phyloP scores from a whole-genome alignment of 169 alveolate genomes.

The Plasmodium malariae region DNA sequence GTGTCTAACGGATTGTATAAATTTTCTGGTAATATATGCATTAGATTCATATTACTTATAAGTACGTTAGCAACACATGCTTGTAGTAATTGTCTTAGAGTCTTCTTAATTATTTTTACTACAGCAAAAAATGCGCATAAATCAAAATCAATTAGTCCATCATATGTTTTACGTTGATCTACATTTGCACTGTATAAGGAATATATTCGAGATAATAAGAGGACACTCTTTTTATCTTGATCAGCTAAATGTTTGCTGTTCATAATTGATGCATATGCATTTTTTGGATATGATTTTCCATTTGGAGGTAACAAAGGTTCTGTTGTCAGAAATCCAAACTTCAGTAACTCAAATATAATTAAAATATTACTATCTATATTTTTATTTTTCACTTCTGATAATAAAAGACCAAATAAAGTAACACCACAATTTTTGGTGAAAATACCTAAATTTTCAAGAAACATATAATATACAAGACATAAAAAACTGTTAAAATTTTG shows the following conservation, averaged over 20 bases:
- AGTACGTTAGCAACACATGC: slow-evolving; percentile 81
- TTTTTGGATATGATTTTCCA: slow-evolving; percentile 78
- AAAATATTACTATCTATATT: slow-evolving; percentile 77
- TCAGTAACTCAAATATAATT: slow-evolving; percentile 81
- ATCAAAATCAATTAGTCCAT: slow-evolving; percentile 78
- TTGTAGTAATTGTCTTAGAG: slow-evolving; percentile 81
- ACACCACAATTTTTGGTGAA: slow-evolving; percentile 84
- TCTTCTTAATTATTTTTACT: slow-evolving; percentile 80
- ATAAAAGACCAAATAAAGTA: slow-evolving; percentile 82
- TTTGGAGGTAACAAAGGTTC: slow-evolving; percentile 80
- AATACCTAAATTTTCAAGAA: slow-evolving; percentile 84
- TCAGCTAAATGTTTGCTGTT: slow-evolving; percentile 27
- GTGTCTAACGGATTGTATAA: slow-evolving; percentile 32
- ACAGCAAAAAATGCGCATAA: slow-evolving; percentile 81
- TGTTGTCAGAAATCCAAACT: slow-evolving; percentile 83
- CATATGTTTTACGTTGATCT: slow-evolving; percentile 39
- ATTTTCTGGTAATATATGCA: slow-evolving; percentile 57
- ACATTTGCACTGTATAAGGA: slow-evolving; percentile 65
- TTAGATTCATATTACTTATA: slow-evolving; percentile 69
- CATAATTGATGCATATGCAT: slow-evolving; percentile 67
- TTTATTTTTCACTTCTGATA: slow-evolving; percentile 78
- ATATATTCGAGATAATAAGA: slow-evolving; percentile 79
- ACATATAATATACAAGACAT: slow-evolving; percentile 78
- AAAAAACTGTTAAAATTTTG: slow-evolving; percentile 65
- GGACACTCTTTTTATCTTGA: slow-evolving; percentile 76